Conservation (phyloP, 352 stramenopile species). For the Phytophthora citrophthora region DNA sequence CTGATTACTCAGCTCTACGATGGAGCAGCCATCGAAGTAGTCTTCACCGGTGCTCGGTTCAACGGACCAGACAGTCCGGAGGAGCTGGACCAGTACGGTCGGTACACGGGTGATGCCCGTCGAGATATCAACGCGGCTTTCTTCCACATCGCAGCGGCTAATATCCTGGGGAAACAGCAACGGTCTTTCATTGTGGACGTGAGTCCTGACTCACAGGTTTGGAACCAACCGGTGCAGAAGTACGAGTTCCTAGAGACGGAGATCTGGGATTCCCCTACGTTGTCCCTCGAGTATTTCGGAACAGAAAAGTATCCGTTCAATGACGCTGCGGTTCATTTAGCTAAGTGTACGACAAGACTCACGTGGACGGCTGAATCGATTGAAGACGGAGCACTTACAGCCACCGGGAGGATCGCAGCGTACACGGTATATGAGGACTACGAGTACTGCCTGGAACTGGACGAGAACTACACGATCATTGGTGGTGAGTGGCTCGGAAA, state of each 20-base stretch:
- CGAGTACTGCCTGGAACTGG: conserved; percentile 51
- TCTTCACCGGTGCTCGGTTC: conserved; percentile 54
- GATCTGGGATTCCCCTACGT: conserved; percentile 32
- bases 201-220: conserved; percentile 45
- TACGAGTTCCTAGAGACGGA: conserved; percentile 44
- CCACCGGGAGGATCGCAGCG: conserved; percentile 25
- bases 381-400: conserved; percentile 48
- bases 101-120: conserved; percentile 45
- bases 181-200: conserved; percentile 60
- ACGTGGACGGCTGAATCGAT: conserved; percentile 52
- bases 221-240: conserved; percentile 63
- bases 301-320: conserved; percentile 65
- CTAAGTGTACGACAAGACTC: conserved; percentile 51
- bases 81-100: conserved; percentile 53
- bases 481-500: conserved; percentile 47
- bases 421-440: conserved; percentile 47
- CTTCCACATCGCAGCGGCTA: conserved; percentile 56
- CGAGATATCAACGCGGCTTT: conserved; percentile 55
- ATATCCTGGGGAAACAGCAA: conserved; percentile 50
- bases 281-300: conserved; percentile 41
- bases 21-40: conserved; percentile 33
- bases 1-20: conserved; percentile 55
- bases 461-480: conserved; percentile 49
- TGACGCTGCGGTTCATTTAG: conserved; percentile 30
- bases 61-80: conserved; percentile 34